Base-by-base conservation (phyloP, 768 basidiomycete genomes). In the Dioszegia crocea region DNA sequence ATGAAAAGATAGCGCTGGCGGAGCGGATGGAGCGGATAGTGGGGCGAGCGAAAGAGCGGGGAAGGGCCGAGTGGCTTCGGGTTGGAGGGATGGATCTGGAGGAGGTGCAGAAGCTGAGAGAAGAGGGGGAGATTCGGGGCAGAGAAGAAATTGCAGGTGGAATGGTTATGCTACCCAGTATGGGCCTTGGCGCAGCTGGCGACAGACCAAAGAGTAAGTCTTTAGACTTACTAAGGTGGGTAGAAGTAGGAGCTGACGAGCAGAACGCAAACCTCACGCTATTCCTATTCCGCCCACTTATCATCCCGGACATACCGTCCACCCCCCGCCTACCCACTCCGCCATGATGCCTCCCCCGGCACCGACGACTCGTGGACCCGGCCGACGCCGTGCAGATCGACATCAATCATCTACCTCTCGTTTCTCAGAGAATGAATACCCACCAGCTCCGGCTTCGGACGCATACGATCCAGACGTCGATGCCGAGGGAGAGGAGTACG, bases 51-150 rank as follows among this genome's bases (percentile, higher is more conserved):
- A 59, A 59, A 59, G 69, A 71, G 56, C 39, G 75, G 29, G 73
- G 67, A 4, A 62, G 65, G 41, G 66, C 68, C n/a, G 75, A 76
- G 50, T 76, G 71, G 71, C 44, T 57, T 24, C 73, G 60, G 57
- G 69, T 76, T 4, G 77, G 66, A 24, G 71, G 68, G n/a, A 75
- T 66, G 58, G 67, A 67, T 52, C 45, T 62, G 26, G 67, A 68
- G 38, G 66, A 67, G 51, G 26, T 68, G 60, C 66, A 65, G 38
- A 64, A 63, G 48, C 14, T 67, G 11, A 54, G 62, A 56, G 49
- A 39, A 41, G 59, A 44, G 36, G 53, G 49, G 31, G 16, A n/a
- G 39, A 41, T 14, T 10, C 40, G 40, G 38, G 62, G 61, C 16
- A 57, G 54, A 9, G 48, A 62, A 57, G 62, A 58, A 27, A 50